Evolutionary conservation across 176 grass and related monocot species (phyloP), one percentile per base, ranked within the genome.

Genomic region (Guadua angustifolia): DNA sequence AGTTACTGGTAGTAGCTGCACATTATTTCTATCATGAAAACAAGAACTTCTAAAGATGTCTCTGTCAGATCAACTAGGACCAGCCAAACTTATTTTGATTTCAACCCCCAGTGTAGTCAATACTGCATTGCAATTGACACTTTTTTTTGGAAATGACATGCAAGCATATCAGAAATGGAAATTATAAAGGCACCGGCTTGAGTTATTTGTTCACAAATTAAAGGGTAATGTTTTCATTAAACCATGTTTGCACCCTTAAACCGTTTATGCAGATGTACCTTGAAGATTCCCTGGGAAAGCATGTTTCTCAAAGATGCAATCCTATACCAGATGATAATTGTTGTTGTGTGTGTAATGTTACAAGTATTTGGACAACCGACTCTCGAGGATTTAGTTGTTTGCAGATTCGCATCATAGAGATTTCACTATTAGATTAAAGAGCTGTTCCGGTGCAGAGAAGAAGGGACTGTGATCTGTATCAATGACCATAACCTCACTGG

Each of bases 381-480:
- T 17, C 32, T 67, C 9, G 4, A 74, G 46, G 16, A 15, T 50
- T 46, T 25, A 79, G 64, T 21, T 60, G 21, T 71, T 6, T 80
- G 32, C 77, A 81, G 57, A 71, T 69, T 53, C 76, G 18, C 43
- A 85, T 85, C 71, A 80, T 80, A 63, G 63, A 75, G 71, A 81
- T 78, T 88, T 84, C 15, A 78, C 33, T 53, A 94, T 88, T 52
- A 88, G 49, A 57, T 81, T 61, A 35, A 75, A 86, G 4, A 89
- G 83, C 7, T 84, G 45, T 57, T 62, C 62, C n/a, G 86, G 80
- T 58, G 77, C 86, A 40, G 86, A 88, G 72, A 91, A 91, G 84
- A 89, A 91, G 51, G 86, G 88, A 26, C 79, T 84, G 56, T 86
- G 92, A 73, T 91, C 75, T 1, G 83, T 86, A 42, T 88, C 86